Evolutionary conservation across 768 basidiomycete genomes (phyloP).

Genomic region (Kwoniella bestiolae): DNA sequence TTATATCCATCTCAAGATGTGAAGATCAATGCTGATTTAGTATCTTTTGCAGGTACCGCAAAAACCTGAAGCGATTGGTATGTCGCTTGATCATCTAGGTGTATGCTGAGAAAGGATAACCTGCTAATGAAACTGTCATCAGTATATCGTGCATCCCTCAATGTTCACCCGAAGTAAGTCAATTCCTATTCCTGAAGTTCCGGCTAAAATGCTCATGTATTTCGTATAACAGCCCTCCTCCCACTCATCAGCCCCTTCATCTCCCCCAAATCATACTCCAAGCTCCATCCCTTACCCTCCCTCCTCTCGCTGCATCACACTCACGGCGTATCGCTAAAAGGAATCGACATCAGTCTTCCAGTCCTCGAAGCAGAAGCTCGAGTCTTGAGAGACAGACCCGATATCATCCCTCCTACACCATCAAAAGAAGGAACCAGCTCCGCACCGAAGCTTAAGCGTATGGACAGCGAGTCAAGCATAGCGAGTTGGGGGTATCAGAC

Average conservation of each 20-base stretch:
- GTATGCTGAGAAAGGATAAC: too few relatives aligned
- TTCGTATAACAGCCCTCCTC: slow-evolving; percentile 27
- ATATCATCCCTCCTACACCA: slow-evolving; percentile 15
- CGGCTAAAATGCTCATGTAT: not conserved
- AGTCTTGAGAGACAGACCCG: slow-evolving; percentile 15
- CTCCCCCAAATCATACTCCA: slow-evolving; percentile 45
- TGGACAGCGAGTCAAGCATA: slow-evolving; percentile 14
- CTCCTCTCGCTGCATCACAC: slow-evolving; percentile 24
- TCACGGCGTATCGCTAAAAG: slow-evolving; percentile 29
- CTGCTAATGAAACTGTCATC: not conserved
- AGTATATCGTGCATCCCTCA: slow-evolving; percentile 50
- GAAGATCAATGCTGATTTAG: not conserved
- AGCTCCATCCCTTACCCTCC: slow-evolving; percentile 40
- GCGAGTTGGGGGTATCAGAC: slow-evolving; percentile 25
- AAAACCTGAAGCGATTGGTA: slow-evolving; percentile 46
- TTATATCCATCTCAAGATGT: not conserved
- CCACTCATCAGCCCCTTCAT: slow-evolving; percentile 41
- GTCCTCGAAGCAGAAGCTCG: slow-evolving; percentile 35
- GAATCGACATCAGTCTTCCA: slow-evolving; percentile 28
- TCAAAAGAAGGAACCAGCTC: not conserved
- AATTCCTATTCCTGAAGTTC: not conserved
- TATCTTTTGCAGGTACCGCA: slow-evolving; percentile 27
- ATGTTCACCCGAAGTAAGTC: slow-evolving; percentile 40
- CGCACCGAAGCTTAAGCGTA: not conserved
- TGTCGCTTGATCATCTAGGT: too few relatives aligned